Evolutionary conservation across 2,329 filamentous ascomycete species (phyloP), one percentile per base, ranked within the genome.

Genomic region (Madurella fahalii): DNA sequence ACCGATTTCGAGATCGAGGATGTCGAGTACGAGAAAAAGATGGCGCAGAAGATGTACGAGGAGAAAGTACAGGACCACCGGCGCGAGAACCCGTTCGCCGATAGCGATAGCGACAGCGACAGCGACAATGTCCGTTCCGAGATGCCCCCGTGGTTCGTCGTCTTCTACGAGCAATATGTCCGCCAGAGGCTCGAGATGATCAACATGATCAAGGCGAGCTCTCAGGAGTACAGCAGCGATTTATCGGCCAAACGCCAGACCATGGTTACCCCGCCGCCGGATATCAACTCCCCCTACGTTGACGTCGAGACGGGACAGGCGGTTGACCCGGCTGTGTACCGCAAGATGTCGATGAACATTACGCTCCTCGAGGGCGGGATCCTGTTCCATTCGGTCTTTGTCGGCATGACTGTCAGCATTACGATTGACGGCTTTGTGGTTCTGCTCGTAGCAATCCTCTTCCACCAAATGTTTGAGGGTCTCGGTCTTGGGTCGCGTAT

Each of bases 321-420:
- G 0, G 72, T 79, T 13, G 74, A 78, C 58, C 73, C 75, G 5
- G 54, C 68, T 9, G 70, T 77, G 7, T 77, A 81, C 68, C 79
- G 81, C 64, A 86, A 83, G 63, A 81, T 85, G 68, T 79, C 87
- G 2, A 76, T 89, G 63, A 87, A 91, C 69, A 89, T 89, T 61
- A 80, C 87, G 4, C 77, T 91, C 2, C 78, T 91, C 5, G 87
- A 91, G 69, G 85, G 87, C 53, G 87, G 87, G 57, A 91, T 91
- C 60, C 75, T 91, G 11, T 91, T 91, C 67, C 87, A 91, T 71
- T 88, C 84, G 57, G 80, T 91, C 56, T 89, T 89, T 67, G 86
- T 89, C 53, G 85, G 85, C 54, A 86, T 89, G 77, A 87, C 86
- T 0, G 72, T 89, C 25, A 86, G 83, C 25, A 85, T 89, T 59